phyloP scores from a whole-genome alignment of 176 grass and related monocot species.

The Cenchrus fungigraminus region DNA sequence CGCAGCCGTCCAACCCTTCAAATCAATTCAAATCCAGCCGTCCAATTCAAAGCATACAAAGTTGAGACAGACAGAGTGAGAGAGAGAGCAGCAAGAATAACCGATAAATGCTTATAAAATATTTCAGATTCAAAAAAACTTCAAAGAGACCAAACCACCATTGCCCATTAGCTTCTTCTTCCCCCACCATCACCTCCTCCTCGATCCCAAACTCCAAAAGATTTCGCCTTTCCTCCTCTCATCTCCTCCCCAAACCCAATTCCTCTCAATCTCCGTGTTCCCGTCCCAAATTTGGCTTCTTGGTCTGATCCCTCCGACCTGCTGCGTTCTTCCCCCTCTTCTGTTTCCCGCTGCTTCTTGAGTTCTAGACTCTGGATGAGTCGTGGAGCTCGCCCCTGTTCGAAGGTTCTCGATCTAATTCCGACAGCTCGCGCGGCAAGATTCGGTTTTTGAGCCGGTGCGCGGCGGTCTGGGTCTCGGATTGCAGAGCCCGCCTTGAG shows the following conservation, averaged over 20 bases:
- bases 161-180: constrained; percentile 47
- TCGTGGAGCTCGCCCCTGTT: constrained; percentile 12
- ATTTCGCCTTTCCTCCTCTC: constrained; percentile 44
- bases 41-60: constrained; percentile 20
- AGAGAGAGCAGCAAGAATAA: background rate
- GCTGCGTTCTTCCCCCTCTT: constrained; percentile 27
- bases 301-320: constrained; percentile 24
- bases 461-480: background rate
- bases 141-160: constrained; percentile 44
- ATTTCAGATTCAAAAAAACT: constrained; percentile 54
- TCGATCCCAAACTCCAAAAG: constrained; percentile 47
- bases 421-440: constrained; percentile 9
- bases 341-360: constrained; percentile 24
- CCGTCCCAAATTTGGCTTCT: constrained; percentile 20
- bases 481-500: constrained; percentile 26
- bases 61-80: background rate
- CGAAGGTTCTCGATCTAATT: constrained; percentile 34
- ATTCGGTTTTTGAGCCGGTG: constrained; percentile 28
- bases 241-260: constrained; percentile 1
- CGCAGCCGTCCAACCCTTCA: background rate
- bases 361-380: constrained; percentile 26
- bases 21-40: constrained; percentile 7
- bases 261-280: background rate
- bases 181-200: constrained; percentile 14
- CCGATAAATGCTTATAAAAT: constrained; percentile 38